Conservation (phyloP, 768 basidiomycete genomes). For the Leccinellum albellum region DNA sequence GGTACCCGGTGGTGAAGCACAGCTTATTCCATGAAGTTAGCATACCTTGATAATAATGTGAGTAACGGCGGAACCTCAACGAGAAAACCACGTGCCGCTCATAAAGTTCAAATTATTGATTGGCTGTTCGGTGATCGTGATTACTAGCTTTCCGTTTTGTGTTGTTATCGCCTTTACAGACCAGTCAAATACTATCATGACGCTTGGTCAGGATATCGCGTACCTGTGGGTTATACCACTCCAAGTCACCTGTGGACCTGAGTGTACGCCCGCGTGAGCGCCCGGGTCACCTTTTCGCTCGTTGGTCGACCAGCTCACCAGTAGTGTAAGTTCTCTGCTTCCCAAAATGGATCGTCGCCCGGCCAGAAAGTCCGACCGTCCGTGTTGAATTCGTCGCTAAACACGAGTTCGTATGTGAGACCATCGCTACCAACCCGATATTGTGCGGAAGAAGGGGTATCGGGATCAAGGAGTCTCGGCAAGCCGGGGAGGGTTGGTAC, state of each 20-base stretch:
- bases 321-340: constrained; percentile 84
- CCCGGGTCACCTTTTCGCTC: neutral
- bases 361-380: constrained; percentile 72
- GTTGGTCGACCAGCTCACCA: constrained; percentile 41
- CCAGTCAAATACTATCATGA: neutral
- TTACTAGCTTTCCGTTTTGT: constrained; percentile 68
- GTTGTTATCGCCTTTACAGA: constrained; percentile 61
- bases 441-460: constrained; percentile 59
- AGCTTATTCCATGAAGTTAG: constrained; percentile 90
- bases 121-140: constrained; percentile 68
- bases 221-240: constrained; percentile 81
- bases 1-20: constrained; percentile 90
- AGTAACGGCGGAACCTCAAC: neutral
- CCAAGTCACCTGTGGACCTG: constrained; percentile 67
- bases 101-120: constrained; percentile 82
- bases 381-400: constrained; percentile 82
- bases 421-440: constrained; percentile 73
- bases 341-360: constrained; percentile 84
- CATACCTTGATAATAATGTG: constrained; percentile 45
- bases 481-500: constrained; percentile 71
- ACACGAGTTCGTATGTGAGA: constrained; percentile 74
- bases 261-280: constrained; percentile 8
- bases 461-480: constrained; percentile 68
- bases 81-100: constrained; percentile 49
- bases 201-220: constrained; percentile 17